Evolutionary conservation across 768 basidiomycete genomes (phyloP).

Genomic region (Brasilioporus rufonigricans): DNA sequence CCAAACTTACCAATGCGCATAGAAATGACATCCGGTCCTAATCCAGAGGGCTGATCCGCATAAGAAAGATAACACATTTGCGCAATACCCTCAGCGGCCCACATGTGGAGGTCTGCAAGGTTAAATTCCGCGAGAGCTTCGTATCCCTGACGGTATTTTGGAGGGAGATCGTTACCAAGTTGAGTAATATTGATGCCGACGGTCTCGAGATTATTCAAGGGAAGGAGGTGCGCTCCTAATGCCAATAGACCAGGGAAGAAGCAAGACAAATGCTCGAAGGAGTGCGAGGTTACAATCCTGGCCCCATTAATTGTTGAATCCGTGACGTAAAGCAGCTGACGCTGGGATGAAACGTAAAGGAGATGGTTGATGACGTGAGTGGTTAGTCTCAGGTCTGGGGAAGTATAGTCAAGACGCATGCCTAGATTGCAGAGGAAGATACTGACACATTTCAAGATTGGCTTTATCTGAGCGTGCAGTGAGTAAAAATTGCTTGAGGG

Average conservation of each 20-base stretch:
- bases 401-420: slow-evolving; percentile 5
- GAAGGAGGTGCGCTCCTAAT: slow-evolving; percentile 63
- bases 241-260: slow-evolving; percentile 77
- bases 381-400: slow-evolving; percentile 57
- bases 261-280: slow-evolving; percentile 73
- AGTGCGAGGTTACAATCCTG: slow-evolving; percentile 40
- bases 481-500: slow-evolving; percentile 70
- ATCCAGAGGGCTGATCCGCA: slow-evolving; percentile 65
- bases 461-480: slow-evolving; percentile 59
- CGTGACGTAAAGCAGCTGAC: slow-evolving; percentile 68
- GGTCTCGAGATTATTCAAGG: slow-evolving; percentile 48
- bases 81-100: slow-evolving; percentile 75
- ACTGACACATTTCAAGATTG: slow-evolving; percentile 66
- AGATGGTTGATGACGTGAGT: slow-evolving; percentile 62
- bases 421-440: background rate
- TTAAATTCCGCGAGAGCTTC: slow-evolving; percentile 44
- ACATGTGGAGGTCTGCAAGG: slow-evolving; percentile 64
- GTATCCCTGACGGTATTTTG: slow-evolving; percentile 28
- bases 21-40: slow-evolving; percentile 61
- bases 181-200: slow-evolving; percentile 45
- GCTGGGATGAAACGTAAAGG: slow-evolving; percentile 63
- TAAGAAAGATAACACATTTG: slow-evolving; percentile 71
- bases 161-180: slow-evolving; percentile 31
- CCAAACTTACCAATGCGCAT: slow-evolving; percentile 28
- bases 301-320: slow-evolving; percentile 38